Evolutionary conservation across 331 rosid genomes (phyloP).

Genomic region (Stylosanthes scabra): DNA sequence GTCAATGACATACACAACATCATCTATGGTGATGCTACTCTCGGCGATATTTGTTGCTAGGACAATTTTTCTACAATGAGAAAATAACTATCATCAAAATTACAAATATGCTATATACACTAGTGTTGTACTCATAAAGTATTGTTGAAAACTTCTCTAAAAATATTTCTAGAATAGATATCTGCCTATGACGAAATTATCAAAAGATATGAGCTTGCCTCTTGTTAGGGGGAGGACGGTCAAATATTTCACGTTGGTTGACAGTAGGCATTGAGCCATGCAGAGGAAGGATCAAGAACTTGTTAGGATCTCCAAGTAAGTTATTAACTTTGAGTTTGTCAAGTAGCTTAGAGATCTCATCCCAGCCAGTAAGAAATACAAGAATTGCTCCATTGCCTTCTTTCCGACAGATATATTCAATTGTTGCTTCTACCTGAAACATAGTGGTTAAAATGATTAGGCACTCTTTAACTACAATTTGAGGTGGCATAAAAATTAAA

Average conservation of each 20-base stretch:
- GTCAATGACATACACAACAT: slow-evolving; percentile 91
- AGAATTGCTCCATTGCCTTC: slow-evolving; percentile 92
- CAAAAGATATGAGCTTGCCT: slow-evolving; percentile 67
- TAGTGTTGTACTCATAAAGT: neutral
- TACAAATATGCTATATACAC: slow-evolving; percentile 14
- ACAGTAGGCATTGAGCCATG: slow-evolving; percentile 99
- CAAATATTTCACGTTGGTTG: slow-evolving; percentile 95
- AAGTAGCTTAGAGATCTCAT: slow-evolving; percentile 86
- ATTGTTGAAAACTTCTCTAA: slow-evolving; percentile 19
- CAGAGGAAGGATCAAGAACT: slow-evolving; percentile 77
- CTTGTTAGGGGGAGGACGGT: slow-evolving; percentile 81
- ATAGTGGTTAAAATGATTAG: slow-evolving; percentile 31
- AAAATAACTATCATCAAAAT: slow-evolving; percentile 36
- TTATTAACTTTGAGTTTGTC: slow-evolving; percentile 77
- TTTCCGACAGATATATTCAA: slow-evolving; percentile 79
- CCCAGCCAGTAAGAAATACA: slow-evolving; percentile 98
- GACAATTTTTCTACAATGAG: slow-evolving; percentile 82
- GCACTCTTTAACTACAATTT: slow-evolving; percentile 10
- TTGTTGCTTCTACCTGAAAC: slow-evolving; percentile 80
- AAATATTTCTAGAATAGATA: slow-evolving; percentile 31
- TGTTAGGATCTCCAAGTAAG: slow-evolving; percentile 79
- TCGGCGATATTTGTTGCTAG: slow-evolving; percentile 98
- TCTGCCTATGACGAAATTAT: slow-evolving; percentile 15
- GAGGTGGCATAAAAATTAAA: neutral
- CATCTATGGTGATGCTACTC: slow-evolving; percentile 99